Percentiles rank a stretch among this genome's conserved stretches.
Conservation (phyloP, 805 yeast genomes). For the Lipomyces japonicus region DNA sequence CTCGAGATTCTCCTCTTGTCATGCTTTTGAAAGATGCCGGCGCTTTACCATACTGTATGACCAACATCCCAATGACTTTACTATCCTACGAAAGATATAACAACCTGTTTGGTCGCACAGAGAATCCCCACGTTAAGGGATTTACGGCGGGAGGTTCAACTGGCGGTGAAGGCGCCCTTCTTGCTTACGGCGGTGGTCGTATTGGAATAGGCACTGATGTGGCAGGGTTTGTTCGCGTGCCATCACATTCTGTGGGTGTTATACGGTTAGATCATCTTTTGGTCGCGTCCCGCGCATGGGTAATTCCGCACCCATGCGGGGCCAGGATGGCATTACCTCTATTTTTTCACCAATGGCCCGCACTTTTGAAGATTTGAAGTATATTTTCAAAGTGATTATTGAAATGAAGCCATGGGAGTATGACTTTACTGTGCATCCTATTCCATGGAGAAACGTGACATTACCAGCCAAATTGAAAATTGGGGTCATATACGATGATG, state of each 20-base stretch:
- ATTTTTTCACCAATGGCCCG: conserved; percentile 50
- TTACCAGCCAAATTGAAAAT: conserved; percentile 43
- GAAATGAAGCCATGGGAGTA: conserved; percentile 53
- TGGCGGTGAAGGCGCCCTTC: conserved; percentile 54
- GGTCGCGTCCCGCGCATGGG: conserved; percentile 48
- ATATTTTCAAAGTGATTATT: conserved; percentile 46
- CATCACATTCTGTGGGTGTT: conserved; percentile 52
- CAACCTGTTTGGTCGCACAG: conserved; percentile 46
- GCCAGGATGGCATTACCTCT: conserved; percentile 46
- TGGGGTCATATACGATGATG: conserved; percentile 50
- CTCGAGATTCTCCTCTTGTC: conserved; percentile 43
- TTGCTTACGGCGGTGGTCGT: conserved; percentile 46
- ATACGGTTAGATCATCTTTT: conserved; percentile 50
- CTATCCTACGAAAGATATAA: conserved; percentile 43
- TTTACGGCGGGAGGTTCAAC: conserved; percentile 53
- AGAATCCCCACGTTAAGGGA: conserved; percentile 45
- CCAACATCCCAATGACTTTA: conserved; percentile 53
- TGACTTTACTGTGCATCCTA: conserved; percentile 48
- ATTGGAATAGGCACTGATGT: conserved; percentile 56
- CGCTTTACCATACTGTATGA: conserved; percentile 53
- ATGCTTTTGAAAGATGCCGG: conserved; percentile 47
- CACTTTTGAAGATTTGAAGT: conserved; percentile 48
- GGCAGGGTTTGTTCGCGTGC: conserved; percentile 55
- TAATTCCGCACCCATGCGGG: conserved; percentile 43
- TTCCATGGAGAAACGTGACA: conserved; percentile 48